phyloP scores from a whole-genome alignment of 2,329 filamentous ascomycete species.

The Clonostachys solani region DNA sequence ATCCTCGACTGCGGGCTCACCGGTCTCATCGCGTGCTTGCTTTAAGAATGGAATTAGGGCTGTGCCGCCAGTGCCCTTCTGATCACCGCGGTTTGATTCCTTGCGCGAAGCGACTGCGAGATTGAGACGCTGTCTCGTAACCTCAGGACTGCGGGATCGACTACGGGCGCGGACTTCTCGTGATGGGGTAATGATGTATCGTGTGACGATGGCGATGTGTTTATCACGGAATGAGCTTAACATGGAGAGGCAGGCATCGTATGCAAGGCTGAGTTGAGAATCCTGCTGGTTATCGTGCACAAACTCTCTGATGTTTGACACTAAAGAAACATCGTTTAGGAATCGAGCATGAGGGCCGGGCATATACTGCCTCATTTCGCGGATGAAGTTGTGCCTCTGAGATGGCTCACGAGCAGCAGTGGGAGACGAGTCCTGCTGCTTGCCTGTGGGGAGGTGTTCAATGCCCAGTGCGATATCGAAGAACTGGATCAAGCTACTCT shows the following conservation, averaged over 20 bases:
- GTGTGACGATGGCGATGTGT: slow-evolving; percentile 92
- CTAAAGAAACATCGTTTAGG: slow-evolving; percentile 69
- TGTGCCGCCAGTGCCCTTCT: slow-evolving; percentile 90
- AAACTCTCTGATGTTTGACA: slow-evolving; percentile 85
- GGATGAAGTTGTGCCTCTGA: slow-evolving; percentile 75
- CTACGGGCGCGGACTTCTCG: slow-evolving; percentile 66
- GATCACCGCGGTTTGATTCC: slow-evolving; percentile 40
- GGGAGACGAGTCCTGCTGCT: slow-evolving; percentile 17
- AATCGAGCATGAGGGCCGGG: slow-evolving; percentile 89
- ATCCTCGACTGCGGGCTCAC: slow-evolving; percentile 75
- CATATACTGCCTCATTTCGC: slow-evolving; percentile 98
- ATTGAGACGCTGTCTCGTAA: slow-evolving; percentile 48
- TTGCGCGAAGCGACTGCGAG: slow-evolving; percentile 55
- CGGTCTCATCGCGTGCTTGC: slow-evolving; percentile 93
- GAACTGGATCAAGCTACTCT: slow-evolving; percentile 95
- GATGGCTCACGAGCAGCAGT: slow-evolving; percentile 2
- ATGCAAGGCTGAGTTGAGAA: slow-evolving; percentile 70
- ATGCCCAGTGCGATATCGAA: slow-evolving; percentile 91
- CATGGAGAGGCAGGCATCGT: slow-evolving; percentile 81
- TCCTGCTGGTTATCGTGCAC: slow-evolving; percentile 47
- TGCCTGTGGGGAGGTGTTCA: slow-evolving; percentile 83
- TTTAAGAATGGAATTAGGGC: slow-evolving; percentile 94
- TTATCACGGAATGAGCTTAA: slow-evolving; percentile 74
- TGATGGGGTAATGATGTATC: slow-evolving; percentile 90
- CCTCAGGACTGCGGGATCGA: slow-evolving; percentile 53